Evolutionary conservation across 495 filamentous ascomycete genomes (phyloP).

Genomic region (Cladorrhinum samala): DNA sequence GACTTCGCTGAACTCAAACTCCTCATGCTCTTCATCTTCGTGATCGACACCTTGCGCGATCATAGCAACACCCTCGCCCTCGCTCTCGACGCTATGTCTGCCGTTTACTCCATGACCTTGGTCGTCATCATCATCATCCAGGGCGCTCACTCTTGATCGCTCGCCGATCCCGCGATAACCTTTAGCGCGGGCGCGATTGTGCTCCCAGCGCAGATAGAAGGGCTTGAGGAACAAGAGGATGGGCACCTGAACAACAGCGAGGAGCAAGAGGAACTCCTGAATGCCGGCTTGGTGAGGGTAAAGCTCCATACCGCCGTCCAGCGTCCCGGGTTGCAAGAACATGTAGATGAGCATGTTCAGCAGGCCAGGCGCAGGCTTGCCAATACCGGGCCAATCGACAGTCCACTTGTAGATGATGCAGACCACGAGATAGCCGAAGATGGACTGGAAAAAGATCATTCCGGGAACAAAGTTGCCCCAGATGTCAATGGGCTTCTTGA

Average conservation of each 20-base stretch:
- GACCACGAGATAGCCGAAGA: slow-evolving; percentile 94
- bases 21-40: slow-evolving; percentile 72
- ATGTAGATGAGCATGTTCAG: slow-evolving; percentile 99
- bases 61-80: slow-evolving; percentile 84
- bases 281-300: slow-evolving; percentile 70
- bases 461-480: slow-evolving; percentile 95
- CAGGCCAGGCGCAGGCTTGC: slow-evolving; percentile 68
- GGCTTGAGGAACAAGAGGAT: slow-evolving; percentile 92
- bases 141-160: slow-evolving; percentile 73
- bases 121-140: slow-evolving; percentile 82
- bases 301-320: slow-evolving; percentile 58
- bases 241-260: slow-evolving; percentile 82
- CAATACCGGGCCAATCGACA: slow-evolving; percentile 71
- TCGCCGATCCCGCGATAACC: slow-evolving; percentile 93
- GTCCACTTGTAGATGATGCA: slow-evolving; percentile 96
- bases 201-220: slow-evolving; percentile 83
- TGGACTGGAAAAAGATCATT: slow-evolving; percentile 99
- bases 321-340: slow-evolving; percentile 80
- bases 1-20: slow-evolving; percentile 91
- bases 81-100: slow-evolving; percentile 68
- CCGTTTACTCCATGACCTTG: slow-evolving; percentile 39
- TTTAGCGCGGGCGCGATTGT: slow-evolving; percentile 77
- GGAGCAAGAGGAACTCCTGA: slow-evolving; percentile 71
- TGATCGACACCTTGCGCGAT: slow-evolving; percentile 73
- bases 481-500: slow-evolving; percentile 89